Conservation (phyloP, 1,284 basidiomycete species). For the Anthracocystis walkeri region DNA sequence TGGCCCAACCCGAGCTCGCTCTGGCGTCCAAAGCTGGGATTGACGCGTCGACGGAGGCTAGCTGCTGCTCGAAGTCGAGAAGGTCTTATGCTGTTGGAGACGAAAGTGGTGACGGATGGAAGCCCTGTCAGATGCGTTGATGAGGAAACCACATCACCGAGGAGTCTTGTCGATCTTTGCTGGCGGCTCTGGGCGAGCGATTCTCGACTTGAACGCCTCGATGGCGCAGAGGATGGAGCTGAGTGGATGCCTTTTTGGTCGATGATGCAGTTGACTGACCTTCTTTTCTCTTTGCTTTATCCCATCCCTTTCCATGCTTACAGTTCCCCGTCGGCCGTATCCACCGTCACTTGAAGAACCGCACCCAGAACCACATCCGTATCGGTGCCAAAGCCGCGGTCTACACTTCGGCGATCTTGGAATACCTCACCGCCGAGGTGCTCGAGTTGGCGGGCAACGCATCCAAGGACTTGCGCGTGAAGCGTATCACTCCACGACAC, state of each 20-base stretch:
- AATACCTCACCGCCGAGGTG: constrained; percentile 90
- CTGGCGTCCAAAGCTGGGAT: not conserved
- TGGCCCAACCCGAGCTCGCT: not conserved
- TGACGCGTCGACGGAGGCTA: not conserved
- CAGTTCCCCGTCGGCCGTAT: constrained; percentile 94
- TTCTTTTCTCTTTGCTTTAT: not conserved
- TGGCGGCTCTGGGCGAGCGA: too few relatives aligned
- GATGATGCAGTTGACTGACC: constrained; percentile 8
- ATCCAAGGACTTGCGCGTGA: constrained; percentile 93
- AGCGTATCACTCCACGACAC: constrained; percentile 95
- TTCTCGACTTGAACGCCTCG: not conserved
- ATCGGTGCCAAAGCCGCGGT: constrained; percentile 93
- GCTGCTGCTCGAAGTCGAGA: not conserved
- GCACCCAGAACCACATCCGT: constrained; percentile 91
- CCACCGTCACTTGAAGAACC: constrained; percentile 91
- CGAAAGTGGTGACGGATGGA: not conserved
- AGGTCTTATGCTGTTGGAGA: not conserved
- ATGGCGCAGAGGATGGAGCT: not conserved
- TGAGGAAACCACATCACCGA: not conserved
- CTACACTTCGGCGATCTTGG: constrained; percentile 89
- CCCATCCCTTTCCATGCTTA: not conserved
- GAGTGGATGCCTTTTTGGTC: not conserved
- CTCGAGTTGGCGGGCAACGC: constrained; percentile 95
- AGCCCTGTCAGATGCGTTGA: not conserved
- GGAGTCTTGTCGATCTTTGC: too few relatives aligned